Percentiles rank a stretch among this genome's conserved stretches.
phyloP scores from a whole-genome alignment of 2,329 filamentous ascomycete species.

The Fusarium sp. region DNA sequence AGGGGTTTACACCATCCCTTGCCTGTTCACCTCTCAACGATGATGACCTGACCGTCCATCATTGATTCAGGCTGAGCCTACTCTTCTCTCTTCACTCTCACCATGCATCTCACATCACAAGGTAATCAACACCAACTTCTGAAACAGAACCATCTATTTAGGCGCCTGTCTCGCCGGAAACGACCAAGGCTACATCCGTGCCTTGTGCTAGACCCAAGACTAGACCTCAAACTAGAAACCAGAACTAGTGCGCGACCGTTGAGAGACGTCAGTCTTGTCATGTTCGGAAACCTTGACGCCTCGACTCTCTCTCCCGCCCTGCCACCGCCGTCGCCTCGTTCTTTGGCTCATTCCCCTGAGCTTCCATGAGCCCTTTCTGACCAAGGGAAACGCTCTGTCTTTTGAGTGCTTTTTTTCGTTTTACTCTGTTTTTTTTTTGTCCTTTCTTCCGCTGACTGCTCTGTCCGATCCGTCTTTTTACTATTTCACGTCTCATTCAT shows the following conservation, averaged over 20 bases:
- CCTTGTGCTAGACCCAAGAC: neutral
- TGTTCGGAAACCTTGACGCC: constrained; percentile 21
- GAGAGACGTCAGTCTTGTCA: constrained; percentile 4
- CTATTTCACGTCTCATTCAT: constrained; percentile 1
- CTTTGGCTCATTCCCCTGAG: neutral
- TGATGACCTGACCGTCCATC: no score
- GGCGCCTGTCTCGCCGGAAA: neutral
- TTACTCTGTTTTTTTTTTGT: neutral
- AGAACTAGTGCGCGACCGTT: constrained; percentile 1
- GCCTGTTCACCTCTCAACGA: neutral
- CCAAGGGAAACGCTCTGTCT: neutral
- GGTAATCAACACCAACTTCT: neutral
- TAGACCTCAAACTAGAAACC: neutral
- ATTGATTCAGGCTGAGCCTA: neutral
- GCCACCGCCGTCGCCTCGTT: constrained; percentile 4
- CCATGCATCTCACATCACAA: neutral
- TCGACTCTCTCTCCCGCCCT: constrained; percentile 6
- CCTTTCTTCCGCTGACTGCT: neutral
- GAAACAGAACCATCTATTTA: neutral
- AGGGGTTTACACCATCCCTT: neutral
- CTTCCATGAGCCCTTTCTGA: neutral
- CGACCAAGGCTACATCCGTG: neutral
- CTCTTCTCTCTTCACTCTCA: neutral
- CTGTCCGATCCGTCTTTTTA: neutral
- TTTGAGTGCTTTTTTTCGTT: neutral